Base-by-base conservation (phyloP, 108 stramenopile species). In the Fistulifera solaris region DNA sequence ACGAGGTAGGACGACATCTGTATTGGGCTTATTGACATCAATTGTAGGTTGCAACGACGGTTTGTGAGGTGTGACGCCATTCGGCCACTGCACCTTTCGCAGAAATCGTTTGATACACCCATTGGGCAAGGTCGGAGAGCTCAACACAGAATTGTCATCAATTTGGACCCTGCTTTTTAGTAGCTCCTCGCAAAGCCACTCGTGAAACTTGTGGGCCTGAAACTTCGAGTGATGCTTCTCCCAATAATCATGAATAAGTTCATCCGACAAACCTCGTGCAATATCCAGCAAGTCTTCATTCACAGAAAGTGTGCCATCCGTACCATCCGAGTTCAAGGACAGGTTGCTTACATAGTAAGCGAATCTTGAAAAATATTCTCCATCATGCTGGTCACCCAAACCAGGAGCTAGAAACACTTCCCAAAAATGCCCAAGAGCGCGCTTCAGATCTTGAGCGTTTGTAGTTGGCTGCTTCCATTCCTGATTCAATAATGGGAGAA, bases 191-290 rank as follows among this genome's bases (percentile, higher is more conserved):
- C 81, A 86, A 42, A 81, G 62, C 83, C 78, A 81, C 61, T 91
- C 89, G 48, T 91, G 81, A 52, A 87, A 69, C 17, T 81, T 77
- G 61, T 85, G 78, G 39, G 75, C 80, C 23, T 71, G 68, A 67
- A 81, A 91, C 48, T 87, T 77, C 19, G 77, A 58, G 59, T 75
- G 67, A 5, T 40, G 35, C 23, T 72, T 72, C 8, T 71, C 56
- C 11, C 76, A 73, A 52, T 87, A 91, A 25, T 85, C 83, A 58
- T 71, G 75, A 19, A 81, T 27, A 27, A 87, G 67, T 41, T 80
- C 72, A 40, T 85, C 77, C 0, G 63, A 63, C 21, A 89, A 66
- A 59, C 18, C 38, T 48, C 22, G 56, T 8, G 66, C 47, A 25
- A 40, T 23, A 22, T 73, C 66, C 1, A 40, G 8, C 31, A 8